These are phyloP conservation scores for Zygosaccharomyces siamensis DNA, from an alignment of 805 yeast species.

Conservation along the genomic window DNA sequence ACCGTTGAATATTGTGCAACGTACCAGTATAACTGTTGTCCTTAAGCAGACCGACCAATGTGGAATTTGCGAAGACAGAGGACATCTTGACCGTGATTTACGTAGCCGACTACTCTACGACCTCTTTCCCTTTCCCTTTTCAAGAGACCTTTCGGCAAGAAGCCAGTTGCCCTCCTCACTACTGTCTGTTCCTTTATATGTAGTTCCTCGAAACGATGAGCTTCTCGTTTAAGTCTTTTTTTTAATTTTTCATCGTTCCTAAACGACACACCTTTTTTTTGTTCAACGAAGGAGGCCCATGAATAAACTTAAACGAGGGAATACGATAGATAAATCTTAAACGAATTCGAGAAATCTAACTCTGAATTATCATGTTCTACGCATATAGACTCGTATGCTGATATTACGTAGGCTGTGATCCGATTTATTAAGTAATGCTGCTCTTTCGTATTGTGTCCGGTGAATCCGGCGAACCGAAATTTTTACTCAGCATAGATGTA, in stretches of 20 bases:
- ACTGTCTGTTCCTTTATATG: background rate
- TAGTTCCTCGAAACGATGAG: background rate
- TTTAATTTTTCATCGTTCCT: too few species aligned
- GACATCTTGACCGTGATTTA: constrained; percentile 20
- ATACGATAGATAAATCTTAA: background rate
- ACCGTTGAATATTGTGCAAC: constrained; percentile 34
- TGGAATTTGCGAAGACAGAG: constrained; percentile 34
- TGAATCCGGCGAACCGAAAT: too few species aligned
- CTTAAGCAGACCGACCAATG: constrained; percentile 27
- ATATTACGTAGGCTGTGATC: too few species aligned
- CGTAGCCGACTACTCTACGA: background rate
- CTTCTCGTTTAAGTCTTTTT: background rate
- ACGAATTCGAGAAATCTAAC: background rate
- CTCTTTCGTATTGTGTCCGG: too few species aligned
- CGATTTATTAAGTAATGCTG: too few species aligned
- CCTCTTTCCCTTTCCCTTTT: too few species aligned
- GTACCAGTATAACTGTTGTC: constrained; percentile 34
- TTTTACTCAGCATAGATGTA: too few species aligned
- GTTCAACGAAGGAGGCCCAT: background rate
- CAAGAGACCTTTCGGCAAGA: too few species aligned
- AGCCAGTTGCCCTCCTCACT: background rate
- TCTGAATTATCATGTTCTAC: too few species aligned
- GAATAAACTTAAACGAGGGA: background rate
- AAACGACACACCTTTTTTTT: background rate
- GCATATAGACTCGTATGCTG: too few species aligned